These are phyloP conservation scores for Coffea eugenioides DNA, from an alignment of 257 asterid genomes.

Conservation along the genomic window DNA sequence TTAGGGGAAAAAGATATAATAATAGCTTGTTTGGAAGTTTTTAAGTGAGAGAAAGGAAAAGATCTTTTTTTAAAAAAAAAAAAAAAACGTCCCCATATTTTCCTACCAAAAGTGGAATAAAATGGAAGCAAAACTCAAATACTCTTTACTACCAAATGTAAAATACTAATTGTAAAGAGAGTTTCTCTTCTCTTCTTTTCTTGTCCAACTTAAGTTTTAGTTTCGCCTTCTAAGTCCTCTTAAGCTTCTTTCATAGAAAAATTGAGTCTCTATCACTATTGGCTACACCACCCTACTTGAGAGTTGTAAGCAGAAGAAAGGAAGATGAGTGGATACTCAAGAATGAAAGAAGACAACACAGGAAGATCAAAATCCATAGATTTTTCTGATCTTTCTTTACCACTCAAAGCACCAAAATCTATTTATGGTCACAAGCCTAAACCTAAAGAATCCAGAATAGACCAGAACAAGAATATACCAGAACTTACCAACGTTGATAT, in stretches of 20 bases:
- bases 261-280: neutral
- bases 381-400: slow-evolving; percentile 21
- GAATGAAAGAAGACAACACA: slow-evolving; percentile 21
- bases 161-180: too few relatives aligned
- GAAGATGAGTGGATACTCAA: slow-evolving; percentile 28
- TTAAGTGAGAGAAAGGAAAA: too few relatives aligned
- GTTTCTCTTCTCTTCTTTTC: too few relatives aligned
- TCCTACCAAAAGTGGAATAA: too few relatives aligned
- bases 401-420: slow-evolving; percentile 15
- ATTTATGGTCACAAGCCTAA: neutral
- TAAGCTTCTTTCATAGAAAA: neutral
- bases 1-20: too few relatives aligned
- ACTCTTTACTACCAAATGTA: too few relatives aligned
- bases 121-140: too few relatives aligned
- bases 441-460: slow-evolving; percentile 1
- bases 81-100: too few relatives aligned
- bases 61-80: too few relatives aligned
- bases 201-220: too few relatives aligned
- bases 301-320: neutral
- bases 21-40: too few relatives aligned
- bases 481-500: neutral
- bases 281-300: neutral
- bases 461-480: neutral
- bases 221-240: neutral
- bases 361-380: slow-evolving; percentile 31